Evolutionary conservation across 768 basidiomycete species (phyloP).

Genomic region (Suillus tomentosus): DNA sequence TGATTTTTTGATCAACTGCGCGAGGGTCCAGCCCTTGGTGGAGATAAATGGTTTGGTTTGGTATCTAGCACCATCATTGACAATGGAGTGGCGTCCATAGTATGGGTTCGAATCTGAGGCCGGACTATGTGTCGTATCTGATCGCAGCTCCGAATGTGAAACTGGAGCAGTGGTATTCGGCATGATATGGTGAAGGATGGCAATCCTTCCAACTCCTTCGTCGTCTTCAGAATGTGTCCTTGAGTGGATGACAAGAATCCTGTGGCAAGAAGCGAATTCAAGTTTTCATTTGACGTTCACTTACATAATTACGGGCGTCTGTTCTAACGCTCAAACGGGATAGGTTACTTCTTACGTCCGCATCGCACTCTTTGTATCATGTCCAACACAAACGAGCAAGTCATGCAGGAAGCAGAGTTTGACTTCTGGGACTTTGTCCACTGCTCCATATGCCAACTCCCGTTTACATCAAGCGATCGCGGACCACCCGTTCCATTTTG

Average conservation of each 20-base stretch:
- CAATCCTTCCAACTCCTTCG: background rate
- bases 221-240: background rate
- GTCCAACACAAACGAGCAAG: constrained; percentile 13
- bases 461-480: constrained; percentile 54
- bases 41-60: constrained; percentile 29
- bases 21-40: constrained; percentile 54
- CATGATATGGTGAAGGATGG: background rate
- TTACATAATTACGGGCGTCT: background rate
- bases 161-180: background rate
- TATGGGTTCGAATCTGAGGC: background rate
- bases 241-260: background rate
- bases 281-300: background rate
- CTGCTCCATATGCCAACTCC: constrained; percentile 70
- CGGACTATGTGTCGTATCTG: background rate
- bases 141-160: background rate
- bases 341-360: background rate
- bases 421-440: constrained; percentile 83
- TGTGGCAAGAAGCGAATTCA: background rate
- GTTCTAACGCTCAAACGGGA: background rate
- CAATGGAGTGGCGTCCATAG: constrained; percentile 1
- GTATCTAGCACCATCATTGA: constrained; percentile 14
- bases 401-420: constrained; percentile 32
- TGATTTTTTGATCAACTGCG: constrained; percentile 38
- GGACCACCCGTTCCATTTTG: constrained; percentile 75
- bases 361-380: background rate